These are phyloP conservation scores for Cardamine resedifolia DNA, from an alignment of 345 rosid genomes.

Conservation along the genomic window DNA sequence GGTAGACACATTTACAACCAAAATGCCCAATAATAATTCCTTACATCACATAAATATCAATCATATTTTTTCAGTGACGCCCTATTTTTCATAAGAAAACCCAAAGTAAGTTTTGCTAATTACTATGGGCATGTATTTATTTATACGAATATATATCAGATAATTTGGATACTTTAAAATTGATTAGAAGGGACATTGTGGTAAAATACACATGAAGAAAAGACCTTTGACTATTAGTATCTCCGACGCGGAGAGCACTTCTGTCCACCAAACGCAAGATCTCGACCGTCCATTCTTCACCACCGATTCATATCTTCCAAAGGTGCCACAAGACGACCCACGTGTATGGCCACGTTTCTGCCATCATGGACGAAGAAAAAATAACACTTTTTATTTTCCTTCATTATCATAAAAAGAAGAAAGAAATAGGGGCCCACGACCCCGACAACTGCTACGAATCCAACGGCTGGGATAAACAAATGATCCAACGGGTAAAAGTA, in stretches of 20 bases:
- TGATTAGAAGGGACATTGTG: not conserved
- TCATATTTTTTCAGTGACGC: not conserved
- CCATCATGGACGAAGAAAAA: slow-evolving; percentile 33
- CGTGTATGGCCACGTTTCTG: slow-evolving; percentile 40
- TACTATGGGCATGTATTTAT: too few species aligned
- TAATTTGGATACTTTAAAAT: not conserved
- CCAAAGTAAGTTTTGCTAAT: too few species aligned
- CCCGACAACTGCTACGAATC: slow-evolving; percentile 27
- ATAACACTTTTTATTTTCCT: not conserved
- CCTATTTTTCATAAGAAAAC: not conserved
- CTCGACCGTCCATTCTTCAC: slow-evolving; percentile 29
- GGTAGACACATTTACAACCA: not conserved
- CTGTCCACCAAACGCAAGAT: slow-evolving; percentile 13
- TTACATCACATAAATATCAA: not conserved
- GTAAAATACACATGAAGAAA: slow-evolving; percentile 18
- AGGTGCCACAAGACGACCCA: slow-evolving; percentile 36
- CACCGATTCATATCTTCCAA: slow-evolving; percentile 29
- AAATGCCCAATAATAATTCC: not conserved
- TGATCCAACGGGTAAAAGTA: slow-evolving; percentile 17
- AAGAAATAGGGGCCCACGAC: slow-evolving; percentile 7
- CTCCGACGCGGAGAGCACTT: slow-evolving; percentile 44
- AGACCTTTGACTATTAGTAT: slow-evolving; percentile 32
- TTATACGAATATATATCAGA: too few species aligned
- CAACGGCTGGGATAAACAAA: slow-evolving; percentile 39
- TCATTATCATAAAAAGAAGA: not conserved